Evolutionary conservation across 2,329 filamentous ascomycete genomes (phyloP).

Genomic region (Dothistroma pini): DNA sequence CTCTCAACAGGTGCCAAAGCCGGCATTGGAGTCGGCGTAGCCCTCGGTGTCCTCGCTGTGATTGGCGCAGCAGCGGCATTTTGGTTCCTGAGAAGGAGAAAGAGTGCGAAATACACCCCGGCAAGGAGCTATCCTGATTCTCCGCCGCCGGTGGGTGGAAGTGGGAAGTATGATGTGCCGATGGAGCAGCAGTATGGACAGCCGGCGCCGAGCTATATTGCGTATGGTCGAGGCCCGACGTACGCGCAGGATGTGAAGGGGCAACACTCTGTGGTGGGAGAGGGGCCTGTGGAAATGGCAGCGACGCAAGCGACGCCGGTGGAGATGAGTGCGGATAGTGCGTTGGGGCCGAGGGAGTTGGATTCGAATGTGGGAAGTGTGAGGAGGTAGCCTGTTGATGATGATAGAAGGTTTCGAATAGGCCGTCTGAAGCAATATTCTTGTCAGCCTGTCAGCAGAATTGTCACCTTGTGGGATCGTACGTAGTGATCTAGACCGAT

Average conservation of each 20-base stretch:
- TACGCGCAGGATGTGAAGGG: background rate
- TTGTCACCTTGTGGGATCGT: too few species aligned
- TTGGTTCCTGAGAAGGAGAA: background rate
- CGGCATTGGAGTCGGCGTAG: constrained; percentile 2
- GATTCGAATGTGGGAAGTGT: background rate
- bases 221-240: background rate
- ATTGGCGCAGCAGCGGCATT: constrained; percentile 2
- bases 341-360: background rate
- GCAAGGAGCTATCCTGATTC: background rate
- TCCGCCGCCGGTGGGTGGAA: background rate
- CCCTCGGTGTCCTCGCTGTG: background rate
- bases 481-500: too few species aligned
- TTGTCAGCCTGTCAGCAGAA: too few species aligned
- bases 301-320: background rate
- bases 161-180: background rate
- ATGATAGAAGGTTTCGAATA: too few species aligned
- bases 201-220: background rate
- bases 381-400: background rate
- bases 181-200: background rate
- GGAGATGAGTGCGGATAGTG: background rate
- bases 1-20: constrained; percentile 1
- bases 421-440: too few species aligned
- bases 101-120: background rate
- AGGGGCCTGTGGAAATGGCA: background rate
- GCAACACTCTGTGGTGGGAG: background rate